Percentiles rank a stretch among this genome's conserved stretches.
These are phyloP conservation scores for Blastocystis sp. DNA, from an alignment of 352 stramenopile species.

Conservation along the genomic window DNA sequence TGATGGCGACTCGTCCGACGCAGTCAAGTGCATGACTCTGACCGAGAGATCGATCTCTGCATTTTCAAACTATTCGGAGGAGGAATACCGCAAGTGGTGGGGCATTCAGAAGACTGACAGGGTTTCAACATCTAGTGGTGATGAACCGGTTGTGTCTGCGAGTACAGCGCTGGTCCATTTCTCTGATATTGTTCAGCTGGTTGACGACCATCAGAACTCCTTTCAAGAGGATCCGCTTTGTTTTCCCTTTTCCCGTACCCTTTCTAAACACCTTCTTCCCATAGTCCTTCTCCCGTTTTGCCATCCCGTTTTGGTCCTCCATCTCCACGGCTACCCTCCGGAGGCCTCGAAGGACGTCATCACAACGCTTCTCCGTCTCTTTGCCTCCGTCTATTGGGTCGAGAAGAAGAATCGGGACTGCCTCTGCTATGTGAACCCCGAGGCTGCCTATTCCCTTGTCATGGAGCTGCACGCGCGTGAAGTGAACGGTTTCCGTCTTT, in stretches of 20 bases:
- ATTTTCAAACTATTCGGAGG: not conserved
- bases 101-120: not conserved
- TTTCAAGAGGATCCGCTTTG: not conserved
- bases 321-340: not conserved
- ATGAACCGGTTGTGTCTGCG: not conserved
- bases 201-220: not conserved
- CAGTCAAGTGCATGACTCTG: not conserved
- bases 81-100: not conserved
- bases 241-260: not conserved
- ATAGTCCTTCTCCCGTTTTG: not conserved
- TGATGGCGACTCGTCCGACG: not conserved
- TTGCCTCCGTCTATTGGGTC: not conserved
- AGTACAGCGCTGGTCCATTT: not conserved
- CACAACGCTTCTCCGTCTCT: not conserved
- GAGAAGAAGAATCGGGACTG: not conserved
- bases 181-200: not conserved
- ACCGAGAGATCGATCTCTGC: not conserved
- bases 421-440: not conserved
- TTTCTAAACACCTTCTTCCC: not conserved
- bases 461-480: not conserved
- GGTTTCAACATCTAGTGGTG: not conserved
- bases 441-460: not conserved
- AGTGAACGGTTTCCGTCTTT: not conserved
- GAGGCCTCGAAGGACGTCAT: not conserved
- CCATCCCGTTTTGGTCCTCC: not conserved